phyloP scores from a whole-genome alignment of 805 yeast species.

The Nakazawaea anatomiae region DNA sequence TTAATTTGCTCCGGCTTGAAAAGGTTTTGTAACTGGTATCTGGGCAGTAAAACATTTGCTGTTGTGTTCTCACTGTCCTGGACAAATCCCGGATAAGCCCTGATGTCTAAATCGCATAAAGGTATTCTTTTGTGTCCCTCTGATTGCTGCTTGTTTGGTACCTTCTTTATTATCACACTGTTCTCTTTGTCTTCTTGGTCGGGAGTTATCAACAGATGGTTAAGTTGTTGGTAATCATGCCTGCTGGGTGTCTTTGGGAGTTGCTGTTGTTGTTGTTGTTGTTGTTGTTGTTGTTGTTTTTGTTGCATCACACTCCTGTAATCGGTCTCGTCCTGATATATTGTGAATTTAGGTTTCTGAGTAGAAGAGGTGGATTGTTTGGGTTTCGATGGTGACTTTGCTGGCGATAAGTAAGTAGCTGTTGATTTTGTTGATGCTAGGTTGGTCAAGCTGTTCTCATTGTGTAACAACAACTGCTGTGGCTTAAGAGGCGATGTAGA shows the following conservation, averaged over 20 bases:
- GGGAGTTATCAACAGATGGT: constrained; percentile 19
- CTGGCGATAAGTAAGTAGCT: background rate
- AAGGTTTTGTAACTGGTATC: constrained; percentile 1
- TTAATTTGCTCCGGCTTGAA: constrained; percentile 3
- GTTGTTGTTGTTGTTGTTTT: background rate
- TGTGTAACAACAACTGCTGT: background rate
- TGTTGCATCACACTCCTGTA: constrained; percentile 3
- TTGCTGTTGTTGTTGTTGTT: too few relatives aligned
- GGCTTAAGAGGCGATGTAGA: constrained; percentile 6
- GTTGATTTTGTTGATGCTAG: background rate
- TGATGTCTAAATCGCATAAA: constrained; percentile 11
- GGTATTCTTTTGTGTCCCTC: constrained; percentile 6
- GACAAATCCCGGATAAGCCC: constrained; percentile 10
- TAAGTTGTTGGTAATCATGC: background rate
- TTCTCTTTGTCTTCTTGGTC: constrained; percentile 21
- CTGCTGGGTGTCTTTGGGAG: background rate
- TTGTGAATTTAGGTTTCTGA: constrained; percentile 7
- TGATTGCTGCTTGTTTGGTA: background rate
- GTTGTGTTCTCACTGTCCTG: background rate
- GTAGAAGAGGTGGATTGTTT: background rate
- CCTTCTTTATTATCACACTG: background rate
- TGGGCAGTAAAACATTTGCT: constrained; percentile 2
- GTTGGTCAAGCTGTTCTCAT: background rate
- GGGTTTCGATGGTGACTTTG: constrained; percentile 5
- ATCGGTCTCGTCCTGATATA: constrained; percentile 7